Evolutionary conservation across 768 basidiomycete genomes (phyloP).

Genomic region (Naganishia vishniacii): DNA sequence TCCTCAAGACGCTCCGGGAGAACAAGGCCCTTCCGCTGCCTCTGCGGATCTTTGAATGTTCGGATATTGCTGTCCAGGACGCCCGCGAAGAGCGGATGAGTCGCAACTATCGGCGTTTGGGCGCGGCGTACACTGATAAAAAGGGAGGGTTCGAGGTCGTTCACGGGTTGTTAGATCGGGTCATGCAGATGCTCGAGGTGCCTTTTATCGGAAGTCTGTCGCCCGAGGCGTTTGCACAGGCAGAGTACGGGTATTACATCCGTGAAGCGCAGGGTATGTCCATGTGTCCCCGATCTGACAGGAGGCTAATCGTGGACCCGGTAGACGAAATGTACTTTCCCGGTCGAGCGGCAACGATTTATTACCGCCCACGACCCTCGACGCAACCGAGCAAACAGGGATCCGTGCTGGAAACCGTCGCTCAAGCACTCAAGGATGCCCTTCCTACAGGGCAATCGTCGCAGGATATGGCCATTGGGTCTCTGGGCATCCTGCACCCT

Average conservation of each 20-base stretch:
- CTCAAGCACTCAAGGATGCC: slow-evolving; percentile 28
- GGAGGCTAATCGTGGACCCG: neutral
- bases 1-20: slow-evolving; percentile 94
- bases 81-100: slow-evolving; percentile 55
- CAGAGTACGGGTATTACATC: slow-evolving; percentile 80
- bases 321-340: slow-evolving; percentile 91
- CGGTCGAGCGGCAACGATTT: slow-evolving; percentile 85
- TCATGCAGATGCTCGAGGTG: slow-evolving; percentile 94
- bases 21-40: slow-evolving; percentile 90
- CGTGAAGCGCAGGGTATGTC: slow-evolving; percentile 71
- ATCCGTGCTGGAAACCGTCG: slow-evolving; percentile 17
- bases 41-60: slow-evolving; percentile 85
- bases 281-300: slow-evolving; percentile 1
- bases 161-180: slow-evolving; percentile 86
- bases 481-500: slow-evolving; percentile 90
- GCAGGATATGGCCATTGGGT: slow-evolving; percentile 71
- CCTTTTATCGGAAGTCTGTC: slow-evolving; percentile 58
- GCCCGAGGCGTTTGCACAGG: slow-evolving; percentile 54
- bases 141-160: slow-evolving; percentile 94
- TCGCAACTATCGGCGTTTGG: slow-evolving; percentile 79
- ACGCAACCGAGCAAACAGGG: slow-evolving; percentile 24
- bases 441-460: slow-evolving; percentile 21
- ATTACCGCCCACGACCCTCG: slow-evolving; percentile 59
- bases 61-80: slow-evolving; percentile 91
- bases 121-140: slow-evolving; percentile 92